Evolutionary conservation across 2,329 filamentous ascomycete species (phyloP).

Genomic region (Leptographium radiaticola): DNA sequence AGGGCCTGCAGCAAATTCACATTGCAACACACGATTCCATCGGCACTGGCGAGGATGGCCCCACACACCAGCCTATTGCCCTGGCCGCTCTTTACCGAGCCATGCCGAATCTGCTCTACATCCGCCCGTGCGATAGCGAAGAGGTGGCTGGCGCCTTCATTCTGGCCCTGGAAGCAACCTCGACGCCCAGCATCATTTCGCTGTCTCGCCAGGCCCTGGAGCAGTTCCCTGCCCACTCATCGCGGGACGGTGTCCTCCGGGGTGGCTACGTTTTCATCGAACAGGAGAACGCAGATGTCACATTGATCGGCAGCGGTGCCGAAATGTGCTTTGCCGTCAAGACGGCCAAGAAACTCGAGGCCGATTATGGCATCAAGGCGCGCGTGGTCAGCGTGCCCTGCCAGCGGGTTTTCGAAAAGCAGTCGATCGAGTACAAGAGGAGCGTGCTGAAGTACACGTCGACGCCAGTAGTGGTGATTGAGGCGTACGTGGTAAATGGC

Average conservation of each 20-base stretch:
- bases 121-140: conserved; percentile 45
- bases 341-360: conserved; percentile 22
- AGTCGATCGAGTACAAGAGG: conserved; percentile 21
- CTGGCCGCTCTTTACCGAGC: conserved; percentile 43
- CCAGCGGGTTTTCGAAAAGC: conserved; percentile 22
- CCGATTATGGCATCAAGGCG: conserved; percentile 16
- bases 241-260: conserved; percentile 21
- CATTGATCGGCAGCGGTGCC: conserved; percentile 23
- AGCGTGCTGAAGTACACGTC: conserved; percentile 23
- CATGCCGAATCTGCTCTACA: conserved; percentile 50
- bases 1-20: conserved; percentile 42
- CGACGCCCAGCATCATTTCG: conserved; percentile 29
- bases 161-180: conserved; percentile 20
- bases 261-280: conserved; percentile 27
- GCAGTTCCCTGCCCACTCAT: conserved; percentile 18
- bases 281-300: conserved; percentile 22
- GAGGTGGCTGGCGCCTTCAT: conserved; percentile 41
- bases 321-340: conserved; percentile 29
- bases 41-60: conserved; percentile 46
- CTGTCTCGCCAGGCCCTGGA: conserved; percentile 26
- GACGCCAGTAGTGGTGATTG: conserved; percentile 30
- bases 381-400: conserved; percentile 25
- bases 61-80: conserved; percentile 49
- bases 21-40: conserved; percentile 49
- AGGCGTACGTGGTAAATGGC: conserved; percentile 36